Evolutionary conservation across 2,329 filamentous ascomycete species (phyloP).

Genomic region (Raffaelea arxii): DNA sequence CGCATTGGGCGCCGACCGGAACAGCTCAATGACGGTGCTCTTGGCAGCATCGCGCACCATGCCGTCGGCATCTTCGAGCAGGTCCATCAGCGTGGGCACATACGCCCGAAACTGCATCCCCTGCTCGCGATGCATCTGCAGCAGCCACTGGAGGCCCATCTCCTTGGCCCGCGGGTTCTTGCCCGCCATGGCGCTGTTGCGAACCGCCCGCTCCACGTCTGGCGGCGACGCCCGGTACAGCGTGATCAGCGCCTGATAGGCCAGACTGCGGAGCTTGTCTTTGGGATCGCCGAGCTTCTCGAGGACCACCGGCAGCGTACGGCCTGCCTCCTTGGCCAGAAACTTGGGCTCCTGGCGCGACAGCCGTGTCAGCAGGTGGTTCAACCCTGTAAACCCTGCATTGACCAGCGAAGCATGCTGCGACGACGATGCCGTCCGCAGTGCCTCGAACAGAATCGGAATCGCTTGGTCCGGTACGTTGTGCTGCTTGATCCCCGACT

Average conservation of each 20-base stretch:
- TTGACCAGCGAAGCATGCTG: constrained; percentile 70
- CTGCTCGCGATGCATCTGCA: constrained; percentile 74
- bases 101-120: constrained; percentile 74
- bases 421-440: constrained; percentile 64
- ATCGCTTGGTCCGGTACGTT: constrained; percentile 72
- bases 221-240: constrained; percentile 59
- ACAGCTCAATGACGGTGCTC: constrained; percentile 74
- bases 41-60: constrained; percentile 81
- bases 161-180: constrained; percentile 82
- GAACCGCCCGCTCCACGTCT: constrained; percentile 73
- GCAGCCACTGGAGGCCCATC: constrained; percentile 73
- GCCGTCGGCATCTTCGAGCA: constrained; percentile 83
- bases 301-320: constrained; percentile 64
- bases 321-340: constrained; percentile 58
- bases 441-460: constrained; percentile 68
- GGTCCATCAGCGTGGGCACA: constrained; percentile 71
- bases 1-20: constrained; percentile 67
- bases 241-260: constrained; percentile 66
- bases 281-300: constrained; percentile 84
- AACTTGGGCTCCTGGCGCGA: constrained; percentile 74
- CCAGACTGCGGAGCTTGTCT: constrained; percentile 70
- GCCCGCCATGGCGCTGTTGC: constrained; percentile 66
- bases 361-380: constrained; percentile 77
- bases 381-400: constrained; percentile 78
- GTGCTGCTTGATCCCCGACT: constrained; percentile 85